Percentiles rank a stretch among this genome's conserved stretches.
These are phyloP conservation scores for Leccinum rimulosum DNA, from an alignment of 768 basidiomycete genomes.

Conservation along the genomic window DNA sequence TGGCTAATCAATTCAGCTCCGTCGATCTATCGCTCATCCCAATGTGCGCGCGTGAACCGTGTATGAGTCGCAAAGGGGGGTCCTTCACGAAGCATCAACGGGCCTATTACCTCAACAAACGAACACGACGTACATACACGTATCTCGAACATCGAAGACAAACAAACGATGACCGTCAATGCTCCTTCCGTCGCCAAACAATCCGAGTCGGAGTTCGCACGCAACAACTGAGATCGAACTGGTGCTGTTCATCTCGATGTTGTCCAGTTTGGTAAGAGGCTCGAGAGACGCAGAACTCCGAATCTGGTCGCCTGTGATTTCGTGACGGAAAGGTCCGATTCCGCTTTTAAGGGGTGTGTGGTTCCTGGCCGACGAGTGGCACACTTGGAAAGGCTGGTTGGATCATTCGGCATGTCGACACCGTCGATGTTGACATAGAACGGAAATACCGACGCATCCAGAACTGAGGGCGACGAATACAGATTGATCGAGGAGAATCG, in stretches of 20 bases:
- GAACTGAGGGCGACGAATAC: constrained; percentile 11
- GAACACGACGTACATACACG: constrained; percentile 1
- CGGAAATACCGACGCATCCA: constrained; percentile 22
- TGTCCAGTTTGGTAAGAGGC: constrained; percentile 15
- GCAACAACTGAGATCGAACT: constrained; percentile 25
- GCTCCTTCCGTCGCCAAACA: constrained; percentile 25
- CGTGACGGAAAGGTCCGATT: constrained; percentile 8
- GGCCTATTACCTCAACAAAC: background rate
- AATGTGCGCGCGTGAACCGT: background rate
- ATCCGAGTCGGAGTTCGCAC: constrained; percentile 23
- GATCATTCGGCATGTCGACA: background rate
- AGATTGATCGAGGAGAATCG: constrained; percentile 2
- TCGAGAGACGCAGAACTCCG: constrained; percentile 10
- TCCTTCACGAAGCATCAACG: background rate
- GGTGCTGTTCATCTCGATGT: background rate
- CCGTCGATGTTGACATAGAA: constrained; percentile 13
- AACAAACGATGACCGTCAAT: constrained; percentile 14
- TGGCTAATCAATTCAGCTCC: background rate
- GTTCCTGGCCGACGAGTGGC: background rate
- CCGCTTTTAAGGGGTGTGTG: constrained; percentile 11
- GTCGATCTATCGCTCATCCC: background rate
- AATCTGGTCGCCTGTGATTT: background rate
- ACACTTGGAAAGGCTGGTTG: background rate
- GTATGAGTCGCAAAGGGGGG: background rate
- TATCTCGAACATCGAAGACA: background rate